A percentile compares a stretch with the other conserved stretches of the same genome.
These are phyloP conservation scores for Nakazawaea pomicola DNA, from an alignment of 805 yeast species.

Conservation along the genomic window DNA sequence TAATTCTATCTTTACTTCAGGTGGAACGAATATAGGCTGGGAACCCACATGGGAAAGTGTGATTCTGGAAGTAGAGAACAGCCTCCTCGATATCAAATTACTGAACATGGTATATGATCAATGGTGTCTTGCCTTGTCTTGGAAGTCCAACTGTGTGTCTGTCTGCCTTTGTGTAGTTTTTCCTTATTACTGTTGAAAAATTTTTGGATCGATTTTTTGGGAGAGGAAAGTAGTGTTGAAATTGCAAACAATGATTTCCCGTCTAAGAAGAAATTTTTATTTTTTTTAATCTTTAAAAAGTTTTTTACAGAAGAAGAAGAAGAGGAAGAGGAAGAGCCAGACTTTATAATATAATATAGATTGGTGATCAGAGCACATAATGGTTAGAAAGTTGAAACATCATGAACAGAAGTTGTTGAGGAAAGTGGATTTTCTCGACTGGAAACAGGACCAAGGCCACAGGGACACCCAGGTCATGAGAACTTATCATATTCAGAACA, in stretches of 20 bases:
- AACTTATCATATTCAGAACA: conserved; percentile 85
- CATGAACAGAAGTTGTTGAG: conserved; percentile 93
- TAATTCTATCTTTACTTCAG: conserved; percentile 48
- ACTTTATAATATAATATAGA: neutral
- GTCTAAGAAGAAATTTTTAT: neutral
- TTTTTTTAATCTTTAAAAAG: neutral
- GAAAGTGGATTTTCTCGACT: conserved; percentile 94
- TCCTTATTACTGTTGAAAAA: neutral
- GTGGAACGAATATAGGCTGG: conserved; percentile 64
- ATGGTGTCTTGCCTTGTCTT: neutral
- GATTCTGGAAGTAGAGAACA: conserved; percentile 27
- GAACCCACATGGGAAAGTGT: conserved; percentile 71
- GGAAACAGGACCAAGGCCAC: conserved; percentile 96
- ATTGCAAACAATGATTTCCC: neutral
- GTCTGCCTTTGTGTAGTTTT: neutral
- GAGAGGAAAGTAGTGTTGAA: too few species aligned
- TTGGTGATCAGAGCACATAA: conserved; percentile 20
- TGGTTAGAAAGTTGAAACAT: conserved; percentile 87
- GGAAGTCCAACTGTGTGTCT: too few species aligned
- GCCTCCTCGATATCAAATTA: conserved; percentile 18
- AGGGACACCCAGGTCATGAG: conserved; percentile 96
- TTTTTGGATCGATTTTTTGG: neutral
- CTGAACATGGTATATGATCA: neutral
- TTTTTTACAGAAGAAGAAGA: neutral
- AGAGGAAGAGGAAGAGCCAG: neutral